phyloP scores from a whole-genome alignment of 78 protist genomes.

The Dictyostelium firmibasis region DNA sequence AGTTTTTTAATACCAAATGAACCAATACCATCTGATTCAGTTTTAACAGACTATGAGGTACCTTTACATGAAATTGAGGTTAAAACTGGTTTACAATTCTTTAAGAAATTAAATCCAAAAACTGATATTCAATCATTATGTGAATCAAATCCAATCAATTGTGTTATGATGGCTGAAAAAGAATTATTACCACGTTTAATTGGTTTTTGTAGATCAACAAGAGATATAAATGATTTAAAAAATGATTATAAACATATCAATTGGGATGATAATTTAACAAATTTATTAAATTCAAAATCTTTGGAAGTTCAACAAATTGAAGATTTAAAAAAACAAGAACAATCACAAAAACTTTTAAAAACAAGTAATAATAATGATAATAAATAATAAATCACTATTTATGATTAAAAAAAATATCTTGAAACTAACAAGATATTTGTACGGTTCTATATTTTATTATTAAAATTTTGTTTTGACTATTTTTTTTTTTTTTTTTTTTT shows the following conservation, averaged over 20 bases:
- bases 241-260: not conserved
- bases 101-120: not conserved
- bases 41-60: constrained; percentile 29
- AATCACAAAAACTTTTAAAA: not conserved
- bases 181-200: not conserved
- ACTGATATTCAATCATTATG: constrained; percentile 26
- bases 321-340: not conserved
- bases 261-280: not conserved
- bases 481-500: too few relatives aligned
- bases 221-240: not conserved
- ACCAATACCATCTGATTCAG: not conserved
- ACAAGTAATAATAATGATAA: too few relatives aligned
- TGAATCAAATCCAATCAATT: not conserved
- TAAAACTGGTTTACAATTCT: constrained; percentile 51
- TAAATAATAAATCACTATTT: too few relatives aligned
- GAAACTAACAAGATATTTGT: not conserved
- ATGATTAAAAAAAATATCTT: not conserved
- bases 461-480: not conserved
- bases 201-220: not conserved
- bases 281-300: not conserved
- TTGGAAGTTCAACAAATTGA: not conserved
- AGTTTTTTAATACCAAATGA: constrained; percentile 53
- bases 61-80: constrained; percentile 11
- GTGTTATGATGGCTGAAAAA: constrained; percentile 30
- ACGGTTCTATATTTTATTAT: too few relatives aligned